Percentiles rank a stretch among this genome's conserved stretches.
Evolutionary conservation across 2,329 filamentous ascomycete genomes (phyloP).

Genomic region (Myriosclerotinia curreyana): DNA sequence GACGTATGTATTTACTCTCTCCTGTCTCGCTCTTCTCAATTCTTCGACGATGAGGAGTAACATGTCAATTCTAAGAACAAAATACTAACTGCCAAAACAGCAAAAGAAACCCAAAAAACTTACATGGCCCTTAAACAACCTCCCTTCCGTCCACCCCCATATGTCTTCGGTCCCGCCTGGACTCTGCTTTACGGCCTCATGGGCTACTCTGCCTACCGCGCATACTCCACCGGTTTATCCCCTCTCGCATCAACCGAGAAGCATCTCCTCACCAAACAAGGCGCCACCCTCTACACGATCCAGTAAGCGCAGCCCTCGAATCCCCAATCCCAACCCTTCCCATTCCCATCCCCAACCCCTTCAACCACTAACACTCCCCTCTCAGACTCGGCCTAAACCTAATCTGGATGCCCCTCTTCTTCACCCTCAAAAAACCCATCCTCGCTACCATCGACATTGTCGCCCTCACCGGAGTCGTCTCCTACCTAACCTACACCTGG

Average conservation of each 20-base stretch:
- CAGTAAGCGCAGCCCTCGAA: constrained; percentile 46
- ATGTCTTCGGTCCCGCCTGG: constrained; percentile 64
- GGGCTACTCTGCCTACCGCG: constrained; percentile 85
- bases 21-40: no score
- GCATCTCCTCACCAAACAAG: constrained; percentile 53
- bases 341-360: neutral
- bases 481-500: constrained; percentile 74
- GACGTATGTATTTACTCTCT: constrained; percentile 50
- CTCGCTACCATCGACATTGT: constrained; percentile 74
- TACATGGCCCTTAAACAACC: constrained; percentile 68
- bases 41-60: neutral
- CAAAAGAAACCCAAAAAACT: constrained; percentile 55
- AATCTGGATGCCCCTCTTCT: constrained; percentile 91
- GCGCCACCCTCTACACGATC: constrained; percentile 77
- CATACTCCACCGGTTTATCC: constrained; percentile 60
- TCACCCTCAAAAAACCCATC: constrained; percentile 68
- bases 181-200: constrained; percentile 69
- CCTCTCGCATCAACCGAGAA: constrained; percentile 41
- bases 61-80: neutral
- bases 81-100: constrained; percentile 40
- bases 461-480: constrained; percentile 66
- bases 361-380: neutral
- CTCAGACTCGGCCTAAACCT: constrained; percentile 70
- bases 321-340: no score
- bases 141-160: constrained; percentile 57